Evolutionary conservation across 352 stramenopile genomes (phyloP), one percentile per base, ranked within the genome.

Genomic region (Phytophthora boehmeriae): DNA sequence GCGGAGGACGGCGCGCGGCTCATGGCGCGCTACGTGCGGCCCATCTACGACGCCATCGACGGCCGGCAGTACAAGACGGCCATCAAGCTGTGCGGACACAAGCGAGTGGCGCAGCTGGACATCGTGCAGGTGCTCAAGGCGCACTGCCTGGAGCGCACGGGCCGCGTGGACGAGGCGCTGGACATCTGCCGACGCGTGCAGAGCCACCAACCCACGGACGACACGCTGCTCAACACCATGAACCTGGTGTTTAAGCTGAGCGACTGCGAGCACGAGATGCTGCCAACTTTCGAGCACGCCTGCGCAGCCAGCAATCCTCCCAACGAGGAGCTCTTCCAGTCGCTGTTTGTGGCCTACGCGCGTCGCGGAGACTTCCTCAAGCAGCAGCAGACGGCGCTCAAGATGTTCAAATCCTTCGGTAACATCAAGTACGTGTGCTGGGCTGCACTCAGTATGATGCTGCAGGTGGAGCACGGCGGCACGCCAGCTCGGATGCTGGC

Each of bases 41-140:
- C 87, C 32, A 95, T 95, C 58, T 95, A 95, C 78, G 82, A 93
- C 30, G 83, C 85, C 30, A 95, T 94, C 39, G 87, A 95, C 68
- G 61, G 43, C 35, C 79, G 81, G 1, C 80, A 95, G 67, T 95
- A 95, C 80, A 90, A 90, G 63, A 50, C 64, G 5, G 85, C 87
- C 42, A 89, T 95, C 72, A 93, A 92, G 72, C 61, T 94, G 22
- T 92, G 81, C 51, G 48, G 63, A 52, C 84, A 93, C 66, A 95
- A 94, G 75, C 89, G 89, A 45, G 73, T 94, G 48, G 78, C 80
- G 32, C 57, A 81, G 32, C 59, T 93, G 13, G 85, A 93, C 63
- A 83, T 95, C 60, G 87, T 93, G 49, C 83, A 88, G 52, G 80
- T 93, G 71, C 83, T 95, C 49, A 89, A 92, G 55, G 87, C 87